Base-by-base conservation (phyloP, 169 alveolate genomes). In the Blepharisma undulans region DNA sequence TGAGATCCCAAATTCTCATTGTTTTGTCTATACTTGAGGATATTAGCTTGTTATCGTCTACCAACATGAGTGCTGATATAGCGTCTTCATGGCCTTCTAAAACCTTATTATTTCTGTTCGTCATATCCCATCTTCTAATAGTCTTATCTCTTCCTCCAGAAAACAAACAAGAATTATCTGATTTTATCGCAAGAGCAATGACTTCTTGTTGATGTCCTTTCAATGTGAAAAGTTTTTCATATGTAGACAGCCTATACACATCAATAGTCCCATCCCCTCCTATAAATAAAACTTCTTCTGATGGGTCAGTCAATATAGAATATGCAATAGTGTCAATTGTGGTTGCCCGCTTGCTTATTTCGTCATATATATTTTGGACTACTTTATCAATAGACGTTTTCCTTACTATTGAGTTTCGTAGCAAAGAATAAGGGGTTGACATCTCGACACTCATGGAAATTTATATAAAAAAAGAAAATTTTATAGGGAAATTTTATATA, bases 141-240 rank as follows among this genome's bases (percentile, higher is more conserved):
- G 92, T 92, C 61, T 89, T 84, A 89, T 92, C 94, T 66, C 77
- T 92, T 14, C 92, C 89, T 22, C 94, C 87, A 72, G 93, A 88
- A 30, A 91, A 77, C 61, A 91, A 29, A 82, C 32, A 91, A 29
- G 84, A 84, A 29, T 91, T 91, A 48, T 48, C 66, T 10, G 66
- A 48, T 48, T 48, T 48, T 48, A 48, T 48, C 12, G 66, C 66
- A 12, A 48, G 66, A 12, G 66, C 66, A 48, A 3, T 48, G 66
- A 48, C 66, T 18, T 48, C 16, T 5, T 48, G 66, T 5, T 48
- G 66, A 18, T 48, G 66, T 0, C 66, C 66, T 48, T 48, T 48
- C 14, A 48, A 18, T 5, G 66, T 48, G 66, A 48, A 48, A 48
- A 48, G 66, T 5, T 48, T 48, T 48, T 48, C 66, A 48, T 48